A percentile compares a stretch with the other conserved stretches of the same genome.
phyloP scores from a whole-genome alignment of 2,329 filamentous ascomycete species.

The Cordyceps cateniannulata region DNA sequence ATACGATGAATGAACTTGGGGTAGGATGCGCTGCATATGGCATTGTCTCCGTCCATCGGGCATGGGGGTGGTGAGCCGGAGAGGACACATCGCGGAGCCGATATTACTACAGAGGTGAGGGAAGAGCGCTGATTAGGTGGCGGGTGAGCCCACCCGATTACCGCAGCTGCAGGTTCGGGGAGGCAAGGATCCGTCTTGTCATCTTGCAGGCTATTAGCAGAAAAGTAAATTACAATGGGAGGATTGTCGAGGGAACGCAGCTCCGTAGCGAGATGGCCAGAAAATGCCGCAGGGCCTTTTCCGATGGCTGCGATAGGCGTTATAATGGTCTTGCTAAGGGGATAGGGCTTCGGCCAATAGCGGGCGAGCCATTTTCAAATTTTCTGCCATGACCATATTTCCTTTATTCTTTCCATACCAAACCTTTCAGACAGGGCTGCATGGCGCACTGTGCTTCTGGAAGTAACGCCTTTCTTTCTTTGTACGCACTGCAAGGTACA shows the following conservation, averaged over 20 bases:
- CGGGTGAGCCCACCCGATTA: constrained; percentile 9
- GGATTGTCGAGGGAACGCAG: neutral
- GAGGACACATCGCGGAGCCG: neutral
- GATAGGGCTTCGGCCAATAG: neutral
- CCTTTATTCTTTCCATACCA: neutral
- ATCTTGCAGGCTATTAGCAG: neutral
- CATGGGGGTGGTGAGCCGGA: neutral
- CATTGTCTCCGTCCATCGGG: neutral
- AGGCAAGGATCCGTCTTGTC: neutral
- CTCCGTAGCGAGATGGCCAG: neutral
- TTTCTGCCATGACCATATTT: neutral
- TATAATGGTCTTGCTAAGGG: neutral
- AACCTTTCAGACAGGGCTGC: neutral
- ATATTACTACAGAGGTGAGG: constrained; percentile 9
- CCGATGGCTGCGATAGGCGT: neutral
- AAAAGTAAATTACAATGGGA: neutral
- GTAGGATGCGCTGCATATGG: neutral
- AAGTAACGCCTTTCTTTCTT: neutral
- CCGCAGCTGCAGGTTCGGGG: neutral
- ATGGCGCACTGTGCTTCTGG: constrained; percentile 6
- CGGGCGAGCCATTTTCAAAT: neutral
- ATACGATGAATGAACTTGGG: neutral
- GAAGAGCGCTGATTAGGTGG: neutral
- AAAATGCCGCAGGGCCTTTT: constrained; percentile 3
- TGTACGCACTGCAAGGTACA: neutral